Evolutionary conservation across 2,329 filamentous ascomycete species (phyloP).

Genomic region (Raffaelea ambrosiae): DNA sequence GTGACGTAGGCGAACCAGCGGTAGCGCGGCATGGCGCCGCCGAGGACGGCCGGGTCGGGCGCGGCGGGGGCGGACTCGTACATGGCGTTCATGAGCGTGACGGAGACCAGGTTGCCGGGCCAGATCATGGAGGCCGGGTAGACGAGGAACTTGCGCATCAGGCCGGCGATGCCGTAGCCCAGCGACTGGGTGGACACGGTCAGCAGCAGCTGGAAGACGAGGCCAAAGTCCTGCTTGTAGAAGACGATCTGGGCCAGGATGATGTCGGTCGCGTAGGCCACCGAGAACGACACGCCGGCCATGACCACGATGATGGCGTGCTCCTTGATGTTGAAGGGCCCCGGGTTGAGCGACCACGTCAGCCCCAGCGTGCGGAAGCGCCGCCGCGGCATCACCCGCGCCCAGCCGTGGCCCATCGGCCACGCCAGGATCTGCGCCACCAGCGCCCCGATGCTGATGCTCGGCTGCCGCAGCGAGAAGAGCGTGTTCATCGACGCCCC

Average conservation of each 20-base stretch:
- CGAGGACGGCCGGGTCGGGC: conserved; percentile 43
- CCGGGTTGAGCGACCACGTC: conserved; percentile 53
- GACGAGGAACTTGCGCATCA: conserved; percentile 56
- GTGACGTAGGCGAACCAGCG: conserved; percentile 36
- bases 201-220: conserved; percentile 57
- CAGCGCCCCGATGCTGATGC: conserved; percentile 51
- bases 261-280: conserved; percentile 66
- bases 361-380: conserved; percentile 44
- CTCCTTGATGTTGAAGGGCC: conserved; percentile 64
- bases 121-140: conserved; percentile 67
- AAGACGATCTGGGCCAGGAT: conserved; percentile 63
- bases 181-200: conserved; percentile 61
- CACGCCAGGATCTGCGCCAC: conserved; percentile 58
- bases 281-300: conserved; percentile 62
- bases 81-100: conserved; percentile 63
- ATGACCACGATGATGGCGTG: conserved; percentile 61
- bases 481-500: conserved; percentile 56
- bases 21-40: conserved; percentile 56
- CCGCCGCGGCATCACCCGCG: conserved; percentile 40
- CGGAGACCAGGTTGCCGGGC: conserved; percentile 58
- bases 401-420: conserved; percentile 55
- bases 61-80: conserved; percentile 48
- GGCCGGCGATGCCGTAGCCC: conserved; percentile 61
- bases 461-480: conserved; percentile 53
- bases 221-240: conserved; percentile 61